phyloP scores from a whole-genome alignment of 176 grass and related monocot genomes.

The Lolium rigidum region DNA sequence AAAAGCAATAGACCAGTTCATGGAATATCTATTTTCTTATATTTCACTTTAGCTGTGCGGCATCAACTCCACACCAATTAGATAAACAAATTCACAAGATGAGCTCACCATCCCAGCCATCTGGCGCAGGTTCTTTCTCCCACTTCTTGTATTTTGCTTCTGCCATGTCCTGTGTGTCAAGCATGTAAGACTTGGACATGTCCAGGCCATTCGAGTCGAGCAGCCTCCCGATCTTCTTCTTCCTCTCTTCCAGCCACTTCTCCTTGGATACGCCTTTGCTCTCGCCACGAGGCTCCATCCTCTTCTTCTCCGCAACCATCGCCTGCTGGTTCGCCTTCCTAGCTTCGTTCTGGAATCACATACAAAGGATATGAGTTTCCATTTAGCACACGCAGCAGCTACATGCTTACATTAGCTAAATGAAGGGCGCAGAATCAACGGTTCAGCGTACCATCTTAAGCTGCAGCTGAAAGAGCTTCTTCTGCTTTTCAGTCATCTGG shows the following conservation, averaged over 20 bases:
- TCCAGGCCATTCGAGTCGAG: conserved; percentile 96
- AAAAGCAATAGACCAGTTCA: background rate
- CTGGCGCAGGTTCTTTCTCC: conserved; percentile 91
- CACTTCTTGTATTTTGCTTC: conserved; percentile 95
- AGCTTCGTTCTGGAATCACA: conserved; percentile 70
- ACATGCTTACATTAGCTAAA: background rate
- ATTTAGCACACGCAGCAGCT: background rate
- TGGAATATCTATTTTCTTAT: background rate
- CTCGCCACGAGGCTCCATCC: conserved; percentile 78
- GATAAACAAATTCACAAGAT: background rate
- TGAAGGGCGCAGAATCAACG: background rate
- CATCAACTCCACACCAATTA: background rate
- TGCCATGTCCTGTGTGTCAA: conserved; percentile 84
- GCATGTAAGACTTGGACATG: conserved; percentile 93
- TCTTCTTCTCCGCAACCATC: conserved; percentile 92
- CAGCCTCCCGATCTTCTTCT: conserved; percentile 94
- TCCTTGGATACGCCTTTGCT: conserved; percentile 91
- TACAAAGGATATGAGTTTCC: background rate
- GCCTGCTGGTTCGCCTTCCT: conserved; percentile 93
- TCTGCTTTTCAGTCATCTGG: conserved; percentile 84
- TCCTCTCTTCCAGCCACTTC: conserved; percentile 93
- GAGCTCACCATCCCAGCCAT: conserved; percentile 90
- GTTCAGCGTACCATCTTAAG: conserved; percentile 75
- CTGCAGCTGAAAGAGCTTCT: conserved; percentile 72
- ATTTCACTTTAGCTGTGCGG: background rate